Evolutionary conservation across 2,329 filamentous ascomycete species (phyloP).

Genomic region (Magnaporthiopsis rhizophila): DNA sequence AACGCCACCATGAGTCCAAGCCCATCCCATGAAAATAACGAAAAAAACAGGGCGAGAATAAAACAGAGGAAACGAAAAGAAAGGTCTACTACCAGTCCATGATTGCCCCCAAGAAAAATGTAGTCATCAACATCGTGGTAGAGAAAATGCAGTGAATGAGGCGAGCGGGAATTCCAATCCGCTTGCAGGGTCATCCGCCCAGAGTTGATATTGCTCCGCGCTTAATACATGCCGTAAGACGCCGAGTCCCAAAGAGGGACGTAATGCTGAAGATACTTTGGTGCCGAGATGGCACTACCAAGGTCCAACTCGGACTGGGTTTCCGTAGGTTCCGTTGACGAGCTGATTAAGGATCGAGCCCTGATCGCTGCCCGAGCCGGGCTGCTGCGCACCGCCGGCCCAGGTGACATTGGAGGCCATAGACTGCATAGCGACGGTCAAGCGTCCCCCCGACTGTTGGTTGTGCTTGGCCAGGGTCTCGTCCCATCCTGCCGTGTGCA

Average conservation of each 20-base stretch:
- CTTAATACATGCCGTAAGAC: neutral
- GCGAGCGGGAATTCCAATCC: conserved; percentile 4
- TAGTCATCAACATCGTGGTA: neutral
- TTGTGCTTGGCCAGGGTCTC: conserved; percentile 82
- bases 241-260: conserved; percentile 1
- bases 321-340: conserved; percentile 50
- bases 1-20: neutral
- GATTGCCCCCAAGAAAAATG: neutral
- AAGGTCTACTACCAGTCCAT: conserved; percentile 1
- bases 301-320: conserved; percentile 54
- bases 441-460: conserved; percentile 71
- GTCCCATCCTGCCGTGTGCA: conserved; percentile 91
- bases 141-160: conserved; percentile 7
- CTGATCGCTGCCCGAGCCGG: conserved; percentile 32
- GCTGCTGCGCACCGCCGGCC: conserved; percentile 43
- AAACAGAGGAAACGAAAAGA: conserved; percentile 3
- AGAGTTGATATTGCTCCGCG: neutral
- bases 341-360: conserved; percentile 56
- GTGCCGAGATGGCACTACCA: conserved; percentile 34
- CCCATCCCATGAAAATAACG: neutral
- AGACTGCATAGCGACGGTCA: conserved; percentile 72
- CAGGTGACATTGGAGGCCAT: conserved; percentile 68
- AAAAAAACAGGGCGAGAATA: neutral
- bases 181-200: neutral
- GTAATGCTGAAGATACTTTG: conserved; percentile 1